Evolutionary conservation across 441 rosid genomes (phyloP), one percentile per base, ranked within the genome.

Genomic region (Hura crepitans): DNA sequence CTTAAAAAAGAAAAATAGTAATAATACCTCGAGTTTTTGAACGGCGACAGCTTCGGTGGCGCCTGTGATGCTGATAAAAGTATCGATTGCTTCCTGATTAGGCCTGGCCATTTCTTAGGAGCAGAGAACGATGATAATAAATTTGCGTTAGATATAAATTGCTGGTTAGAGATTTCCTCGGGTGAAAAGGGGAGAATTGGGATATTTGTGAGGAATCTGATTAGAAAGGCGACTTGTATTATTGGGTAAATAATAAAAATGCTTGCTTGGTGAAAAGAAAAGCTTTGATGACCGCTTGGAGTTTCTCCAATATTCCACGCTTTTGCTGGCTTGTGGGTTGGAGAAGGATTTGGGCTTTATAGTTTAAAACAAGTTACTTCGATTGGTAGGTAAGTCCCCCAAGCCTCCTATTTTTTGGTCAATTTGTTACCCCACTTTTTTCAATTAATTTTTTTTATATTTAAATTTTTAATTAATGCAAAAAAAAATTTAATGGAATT

Each of bases 41-140:
- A 77, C 37, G 75, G 99, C 99, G 68, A 82, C 79, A 64, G 86
- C 67, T 58, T 85, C 88, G 2, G 92, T 35, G 71, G 75, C 85
- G 62, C 99, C 91, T 20, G 97, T 86, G 85, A 92, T 90, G 86
- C 84, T 85, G 49, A 82, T 83, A 77, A 92, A 95, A 45, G 95
- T 95, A 39, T 83, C 86, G 81, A 95, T 83, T 78, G 96, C 86
- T 79, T 92, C 95, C 63, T 90, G 94, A 81, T 85, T 79, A 35
- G 89, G 81, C 43, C 82, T 78, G 50, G 89, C 91, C 99, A 73
- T 73, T 22, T 31, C 37, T 59, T 57, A 31, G 62, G 39, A 57
- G 39, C 15, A 57, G 54, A 18, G 23, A 49, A 28, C 12, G 62
- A 31, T 57, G 37, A 6, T 4, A 18, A 28, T 15, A 57, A 14